Conservation (phyloP, 805 yeast species). For the Candida railenensis region DNA sequence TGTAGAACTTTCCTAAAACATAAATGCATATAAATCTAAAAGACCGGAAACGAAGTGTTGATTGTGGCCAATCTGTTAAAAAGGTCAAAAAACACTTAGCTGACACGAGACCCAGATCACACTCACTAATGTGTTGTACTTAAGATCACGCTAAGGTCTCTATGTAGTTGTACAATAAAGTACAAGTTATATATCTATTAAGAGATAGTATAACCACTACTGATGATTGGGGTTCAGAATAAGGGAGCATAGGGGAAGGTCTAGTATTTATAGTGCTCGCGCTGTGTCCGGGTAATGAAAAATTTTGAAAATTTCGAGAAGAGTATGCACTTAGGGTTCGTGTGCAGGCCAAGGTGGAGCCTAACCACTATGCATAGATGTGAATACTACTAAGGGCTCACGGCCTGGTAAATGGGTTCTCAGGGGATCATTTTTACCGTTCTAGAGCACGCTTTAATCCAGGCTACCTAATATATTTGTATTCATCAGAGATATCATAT, state of each 20-base stretch:
- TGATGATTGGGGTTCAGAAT: conserved; percentile 50
- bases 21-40: conserved; percentile 53
- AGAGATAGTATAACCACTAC: conserved; percentile 82
- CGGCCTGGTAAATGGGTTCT: no score
- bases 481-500: no score
- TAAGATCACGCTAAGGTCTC: conserved; percentile 38
- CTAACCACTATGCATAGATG: background rate
- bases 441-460: no score
- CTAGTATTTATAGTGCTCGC: conserved; percentile 24
- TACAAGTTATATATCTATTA: conserved; percentile 56
- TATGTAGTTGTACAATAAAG: conserved; percentile 35
- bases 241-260: conserved; percentile 28
- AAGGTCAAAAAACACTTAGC: conserved; percentile 74
- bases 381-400: no score
- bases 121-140: conserved; percentile 45
- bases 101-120: conserved; percentile 47
- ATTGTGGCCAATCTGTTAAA: conserved; percentile 73
- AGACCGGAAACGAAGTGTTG: conserved; percentile 74
- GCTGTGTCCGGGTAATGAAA: conserved; percentile 12
- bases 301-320: background rate
- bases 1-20: conserved; percentile 12
- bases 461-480: no score
- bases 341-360: background rate
- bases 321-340: conserved; percentile 2
- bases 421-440: no score